Evolutionary conservation across 2,329 filamentous ascomycete species (phyloP).

Genomic region (Paracoccidioides lutzii): DNA sequence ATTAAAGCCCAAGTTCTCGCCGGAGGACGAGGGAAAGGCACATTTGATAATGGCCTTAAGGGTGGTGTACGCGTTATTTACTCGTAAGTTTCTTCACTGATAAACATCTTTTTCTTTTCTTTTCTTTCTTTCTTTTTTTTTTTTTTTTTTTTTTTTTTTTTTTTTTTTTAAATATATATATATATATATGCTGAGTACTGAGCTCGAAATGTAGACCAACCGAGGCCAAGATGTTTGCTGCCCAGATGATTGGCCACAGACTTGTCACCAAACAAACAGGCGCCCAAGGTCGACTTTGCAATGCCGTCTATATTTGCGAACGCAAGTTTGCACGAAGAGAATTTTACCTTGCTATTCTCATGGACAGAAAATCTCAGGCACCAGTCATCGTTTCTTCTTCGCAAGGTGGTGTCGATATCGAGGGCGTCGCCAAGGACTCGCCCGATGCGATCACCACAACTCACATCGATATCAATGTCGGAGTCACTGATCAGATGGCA

Average conservation of each 20-base stretch:
- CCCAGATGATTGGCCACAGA: conserved; percentile 99
- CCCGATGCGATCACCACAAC: conserved; percentile 93
- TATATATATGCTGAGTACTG: not conserved
- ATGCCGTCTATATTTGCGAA: conserved; percentile 96
- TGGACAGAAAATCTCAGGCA: conserved; percentile 84
- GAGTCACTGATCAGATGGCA: conserved; percentile 92
- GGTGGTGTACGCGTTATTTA: conserved; percentile 98
- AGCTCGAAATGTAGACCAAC: conserved; percentile 46
- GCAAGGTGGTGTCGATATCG: conserved; percentile 98
- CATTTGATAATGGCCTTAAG: conserved; percentile 97
- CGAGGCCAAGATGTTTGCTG: conserved; percentile 90
- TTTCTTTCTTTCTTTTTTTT: not conserved
- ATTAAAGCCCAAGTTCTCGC: conserved; percentile 99
- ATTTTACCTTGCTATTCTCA: conserved; percentile 97
- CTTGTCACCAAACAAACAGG: conserved; percentile 99
- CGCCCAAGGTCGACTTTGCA: conserved; percentile 84
- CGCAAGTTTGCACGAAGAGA: conserved; percentile 98
- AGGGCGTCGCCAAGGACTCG: conserved; percentile 94
- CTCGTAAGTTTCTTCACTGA: conserved; percentile 45
- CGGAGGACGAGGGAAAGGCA: conserved; percentile 93
- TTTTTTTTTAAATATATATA: not conserved
- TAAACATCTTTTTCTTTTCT: not conserved
- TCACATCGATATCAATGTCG: conserved; percentile 81
- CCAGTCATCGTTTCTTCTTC: conserved; percentile 96
- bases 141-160: not conserved